phyloP scores from a whole-genome alignment of 495 filamentous ascomycete genomes.

The Neohortaea acidophila region DNA sequence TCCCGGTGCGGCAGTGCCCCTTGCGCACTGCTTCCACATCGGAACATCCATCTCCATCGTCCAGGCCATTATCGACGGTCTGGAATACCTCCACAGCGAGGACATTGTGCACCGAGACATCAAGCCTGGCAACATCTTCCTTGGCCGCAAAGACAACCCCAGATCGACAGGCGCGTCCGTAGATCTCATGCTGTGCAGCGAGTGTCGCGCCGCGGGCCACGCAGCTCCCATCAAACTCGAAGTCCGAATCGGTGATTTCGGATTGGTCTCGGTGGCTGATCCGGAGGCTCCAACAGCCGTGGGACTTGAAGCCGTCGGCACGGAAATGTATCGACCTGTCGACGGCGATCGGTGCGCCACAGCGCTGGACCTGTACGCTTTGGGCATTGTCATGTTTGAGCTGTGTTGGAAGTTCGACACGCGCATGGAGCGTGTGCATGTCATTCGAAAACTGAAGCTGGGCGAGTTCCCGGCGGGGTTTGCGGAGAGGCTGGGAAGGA shows the following conservation, averaged over 20 bases:
- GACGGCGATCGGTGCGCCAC: conserved; percentile 1
- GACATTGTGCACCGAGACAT: conserved; percentile 33
- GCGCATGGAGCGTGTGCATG: conserved; percentile 5
- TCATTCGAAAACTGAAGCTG: background rate
- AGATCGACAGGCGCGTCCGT: conserved; percentile 17
- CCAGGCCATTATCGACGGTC: conserved; percentile 23
- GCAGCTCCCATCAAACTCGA: conserved; percentile 15
- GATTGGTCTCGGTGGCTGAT: conserved; percentile 23
- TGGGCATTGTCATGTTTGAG: conserved; percentile 31
- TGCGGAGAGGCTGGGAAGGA: background rate
- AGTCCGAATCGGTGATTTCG: conserved; percentile 27
- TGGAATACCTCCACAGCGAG: conserved; percentile 26
- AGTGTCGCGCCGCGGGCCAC: conserved; percentile 16
- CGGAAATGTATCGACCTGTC: conserved; percentile 27
- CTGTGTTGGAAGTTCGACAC: conserved; percentile 25
- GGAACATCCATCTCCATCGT: conserved; percentile 24
- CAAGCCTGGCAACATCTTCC: conserved; percentile 35
- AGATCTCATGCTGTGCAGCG: conserved; percentile 23
- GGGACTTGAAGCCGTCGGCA: conserved; percentile 22
- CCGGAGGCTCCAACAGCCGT: background rate
- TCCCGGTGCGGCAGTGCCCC: background rate
- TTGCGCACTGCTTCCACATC: conserved; percentile 31
- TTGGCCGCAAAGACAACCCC: conserved; percentile 19
- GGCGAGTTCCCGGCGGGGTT: conserved; percentile 1
- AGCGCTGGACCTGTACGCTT: conserved; percentile 29